Base-by-base conservation (phyloP, 768 basidiomycete genomes). In the Phylloporus arenicola region DNA sequence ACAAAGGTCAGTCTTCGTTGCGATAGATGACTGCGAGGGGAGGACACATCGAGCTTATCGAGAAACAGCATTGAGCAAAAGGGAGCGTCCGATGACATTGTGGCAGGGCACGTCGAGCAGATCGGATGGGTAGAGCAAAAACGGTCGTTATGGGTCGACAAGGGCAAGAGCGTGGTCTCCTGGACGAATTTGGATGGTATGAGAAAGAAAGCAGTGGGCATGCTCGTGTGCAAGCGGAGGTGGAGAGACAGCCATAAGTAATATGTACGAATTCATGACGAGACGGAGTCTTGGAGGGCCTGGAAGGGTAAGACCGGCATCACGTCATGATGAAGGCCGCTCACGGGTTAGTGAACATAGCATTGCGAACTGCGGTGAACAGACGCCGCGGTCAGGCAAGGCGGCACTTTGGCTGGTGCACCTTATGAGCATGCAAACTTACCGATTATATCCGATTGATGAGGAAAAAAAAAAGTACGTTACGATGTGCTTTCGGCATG, bases 21-120 rank as follows among this genome's bases (percentile, higher is more conserved):
- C 7, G 64, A 59, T 17, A 78, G 65, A 42, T 78, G 72, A 30
- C 68, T 64, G 27, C 65, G 51, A 12, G 76, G 72, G 3, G 75
- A 72, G 3, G 63, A 63, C 16, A 70, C 55, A 55, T 83, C 80
- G 43, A 84, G 83, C 43, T 71, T 72, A n/a, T 70, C 63, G 13
- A 66, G 55, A 55, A 82, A 79, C 20, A 78, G 58, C 37, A 67
- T 58, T 3, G 70, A 59, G 50, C 70, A 68, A 60, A 76, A 45
- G 64, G 65, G 52, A 53, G 67, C 56, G 55, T 64, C 53, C 51
- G 58, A 44, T 44, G 57, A 44, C 55, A 68, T 61, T 6, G 56
- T 19, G 37, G 68, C 48, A 46, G 63, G 51, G 22, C 70, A 61
- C 37, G 63, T 60, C 20, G 65, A 70, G 59, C 68, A 74, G 25